Evolutionary conservation across 495 filamentous ascomycete genomes (phyloP).

Genomic region (Ascodesmis nigricans): DNA sequence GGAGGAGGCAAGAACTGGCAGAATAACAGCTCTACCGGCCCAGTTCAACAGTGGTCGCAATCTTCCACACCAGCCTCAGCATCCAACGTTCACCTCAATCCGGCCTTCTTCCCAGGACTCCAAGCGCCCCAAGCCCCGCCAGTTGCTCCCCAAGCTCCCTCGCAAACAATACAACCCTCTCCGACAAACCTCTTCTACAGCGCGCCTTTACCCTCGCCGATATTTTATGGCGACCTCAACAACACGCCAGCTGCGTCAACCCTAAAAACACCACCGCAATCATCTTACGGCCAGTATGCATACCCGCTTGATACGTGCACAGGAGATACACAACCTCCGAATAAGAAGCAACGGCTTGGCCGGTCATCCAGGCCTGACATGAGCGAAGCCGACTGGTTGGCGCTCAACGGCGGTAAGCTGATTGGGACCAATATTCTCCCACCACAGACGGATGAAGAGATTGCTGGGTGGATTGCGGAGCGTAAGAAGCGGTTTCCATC

Average conservation of each 20-base stretch:
- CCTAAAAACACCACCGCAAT: too few species aligned
- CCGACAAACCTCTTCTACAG: neutral
- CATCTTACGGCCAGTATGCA: too few species aligned
- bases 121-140: slow-evolving; percentile 2
- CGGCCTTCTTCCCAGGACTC: slow-evolving; percentile 2
- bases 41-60: neutral
- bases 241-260: too few species aligned
- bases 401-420: slow-evolving; percentile 16
- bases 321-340: too few species aligned
- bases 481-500: slow-evolving; percentile 45
- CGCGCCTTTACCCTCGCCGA: too few species aligned
- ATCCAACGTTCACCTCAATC: slow-evolving; percentile 2
- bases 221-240: too few species aligned
- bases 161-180: neutral
- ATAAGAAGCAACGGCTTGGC: neutral
- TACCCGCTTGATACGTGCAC: neutral
- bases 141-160: neutral
- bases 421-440: slow-evolving; percentile 18
- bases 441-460: slow-evolving; percentile 25
- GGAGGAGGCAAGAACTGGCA: neutral
- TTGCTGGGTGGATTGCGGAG: slow-evolving; percentile 45
- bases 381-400: slow-evolving; percentile 14
- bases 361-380: slow-evolving; percentile 16
- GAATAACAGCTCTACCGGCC: too few species aligned
- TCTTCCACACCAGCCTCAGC: neutral